Evolutionary conservation across 2,329 filamentous ascomycete species (phyloP), one percentile per base, ranked within the genome.

Genomic region (Exophiala aquamarina): DNA sequence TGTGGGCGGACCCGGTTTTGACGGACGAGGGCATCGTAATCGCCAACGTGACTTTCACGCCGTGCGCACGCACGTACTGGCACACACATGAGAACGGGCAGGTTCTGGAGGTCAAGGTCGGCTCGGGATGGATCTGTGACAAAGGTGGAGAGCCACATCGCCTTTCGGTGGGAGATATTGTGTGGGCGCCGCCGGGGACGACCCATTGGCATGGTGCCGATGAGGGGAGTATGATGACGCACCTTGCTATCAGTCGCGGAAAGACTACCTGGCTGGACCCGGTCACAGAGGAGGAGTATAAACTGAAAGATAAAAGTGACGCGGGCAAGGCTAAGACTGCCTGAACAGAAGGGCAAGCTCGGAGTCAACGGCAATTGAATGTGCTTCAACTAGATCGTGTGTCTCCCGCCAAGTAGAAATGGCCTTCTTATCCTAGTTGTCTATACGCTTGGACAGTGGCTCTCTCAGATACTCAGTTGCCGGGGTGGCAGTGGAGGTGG

Each of bases 181-280:
- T 73, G 17, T 70, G 68, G 63, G 61, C 63, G 18, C 63, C 67
- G 6, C 59, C 67, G 1, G 69, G 70, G 2, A 71, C 69, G 34
- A 67, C 60, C 35, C 71, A 74, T 53, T 74, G 71, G 71, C 70
- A 74, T 55, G 70, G 70, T 3, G 70, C 67, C 2, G 70, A 68
- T 32, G 65, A 66, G 13, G 61, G 57, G 7, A 70, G 64, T 37
- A 56, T 65, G 44, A 69, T 73, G 70, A 62, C 64, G 38, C 70
- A 73, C 60, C 56, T 63, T 51, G 68, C 64, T 3, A 62, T 70
- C 40, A 62, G 62, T 31, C 51, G 66, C 23, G 70, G 69, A 2
- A 63, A 65, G 49, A 70, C 66, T 3, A 63, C 54, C 11, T 70
- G 68, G 69, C 52, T 61, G 21, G 62, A 66, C 2, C 61, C 64